Base-by-base conservation (phyloP, 441 rosid species). In the Populus hybrid region DNA sequence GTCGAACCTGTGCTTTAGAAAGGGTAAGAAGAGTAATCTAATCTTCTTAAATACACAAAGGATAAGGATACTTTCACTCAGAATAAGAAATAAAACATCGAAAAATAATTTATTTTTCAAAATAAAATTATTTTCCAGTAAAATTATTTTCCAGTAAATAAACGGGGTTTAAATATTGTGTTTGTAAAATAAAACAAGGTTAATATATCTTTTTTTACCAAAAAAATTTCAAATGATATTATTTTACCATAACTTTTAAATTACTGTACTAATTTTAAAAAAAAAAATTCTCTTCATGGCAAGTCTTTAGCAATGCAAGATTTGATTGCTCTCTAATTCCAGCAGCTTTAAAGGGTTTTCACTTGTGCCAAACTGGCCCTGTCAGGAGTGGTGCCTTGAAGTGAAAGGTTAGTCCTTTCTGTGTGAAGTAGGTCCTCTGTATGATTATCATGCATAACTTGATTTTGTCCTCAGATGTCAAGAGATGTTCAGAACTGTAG, bases 381-480 rank as follows among this genome's bases (percentile, higher is more conserved):
- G 26, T 64, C 69, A 66, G 67, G 67, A 18, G 10, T 57, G 72
- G 72, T 72, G 68, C 61, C 23, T n/a, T 12, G 71, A 81, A 72
- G 32, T 65, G 73, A 75, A 76, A 79, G 75, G 23, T 69, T 46
- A 10, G 64, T 66, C 40, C 70, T 42, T 71, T 80, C 69, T 8
- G 73, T 35, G 18, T 71, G 65, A 35, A 5, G 12, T 70, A 67
- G 30, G 46, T 59, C 11, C 71, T 35, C 63, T 40, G 75, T 74
- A 24, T 24, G 71, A 63, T 57, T 42, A 78, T 67, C 81, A 73
- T 70, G 26, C 26, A 1, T 1, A 79, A 80, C 81, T 77, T 64
- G 84, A 82, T 84, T 77, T 79, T 70, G 32, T 82, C 50, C 23
- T 67, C 70, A 10, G 28, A 38, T 24, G 35, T 59, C 35, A 26